Conservation (phyloP, 1,284 basidiomycete genomes). For the Moniliophthora roreri region DNA sequence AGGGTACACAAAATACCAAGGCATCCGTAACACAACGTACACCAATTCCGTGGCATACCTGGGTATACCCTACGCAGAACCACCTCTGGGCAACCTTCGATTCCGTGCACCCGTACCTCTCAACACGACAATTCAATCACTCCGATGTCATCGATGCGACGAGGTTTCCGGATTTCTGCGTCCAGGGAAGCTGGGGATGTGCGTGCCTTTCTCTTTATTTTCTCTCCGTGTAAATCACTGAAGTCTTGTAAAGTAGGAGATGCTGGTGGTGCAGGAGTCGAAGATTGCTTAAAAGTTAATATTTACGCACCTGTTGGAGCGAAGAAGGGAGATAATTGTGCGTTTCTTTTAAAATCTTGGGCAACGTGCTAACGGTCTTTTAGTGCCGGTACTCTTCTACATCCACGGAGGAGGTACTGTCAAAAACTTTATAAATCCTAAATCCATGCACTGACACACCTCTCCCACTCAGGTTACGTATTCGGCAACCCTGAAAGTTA, state of each 20-base stretch:
- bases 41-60: slow-evolving; percentile 56
- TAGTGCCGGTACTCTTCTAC: slow-evolving; percentile 43
- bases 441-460: slow-evolving; percentile 6
- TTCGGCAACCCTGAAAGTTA: slow-evolving; percentile 56
- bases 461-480: slow-evolving; percentile 44
- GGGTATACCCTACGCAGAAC: slow-evolving; percentile 52
- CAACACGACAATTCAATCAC: too few species aligned
- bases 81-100: slow-evolving; percentile 47
- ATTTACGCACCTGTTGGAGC: slow-evolving; percentile 47
- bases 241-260: slow-evolving; percentile 37
- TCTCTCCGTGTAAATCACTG: too few species aligned
- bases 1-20: slow-evolving; percentile 51
- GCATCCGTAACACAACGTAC: slow-evolving; percentile 40
- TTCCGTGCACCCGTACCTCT: slow-evolving; percentile 46
- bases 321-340: slow-evolving; percentile 37
- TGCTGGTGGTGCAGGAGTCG: slow-evolving; percentile 58
- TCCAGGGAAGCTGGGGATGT: slow-evolving; percentile 56
- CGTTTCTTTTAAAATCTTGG: not conserved
- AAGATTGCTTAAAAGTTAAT: slow-evolving; percentile 57
- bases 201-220: too few species aligned
- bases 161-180: slow-evolving; percentile 52
- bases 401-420: slow-evolving; percentile 60
- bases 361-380: not conserved
- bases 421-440: slow-evolving; percentile 7
- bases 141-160: slow-evolving; percentile 32